phyloP scores from a whole-genome alignment of 1,284 basidiomycete species.

The Cutaneotrichosporon sp. region DNA sequence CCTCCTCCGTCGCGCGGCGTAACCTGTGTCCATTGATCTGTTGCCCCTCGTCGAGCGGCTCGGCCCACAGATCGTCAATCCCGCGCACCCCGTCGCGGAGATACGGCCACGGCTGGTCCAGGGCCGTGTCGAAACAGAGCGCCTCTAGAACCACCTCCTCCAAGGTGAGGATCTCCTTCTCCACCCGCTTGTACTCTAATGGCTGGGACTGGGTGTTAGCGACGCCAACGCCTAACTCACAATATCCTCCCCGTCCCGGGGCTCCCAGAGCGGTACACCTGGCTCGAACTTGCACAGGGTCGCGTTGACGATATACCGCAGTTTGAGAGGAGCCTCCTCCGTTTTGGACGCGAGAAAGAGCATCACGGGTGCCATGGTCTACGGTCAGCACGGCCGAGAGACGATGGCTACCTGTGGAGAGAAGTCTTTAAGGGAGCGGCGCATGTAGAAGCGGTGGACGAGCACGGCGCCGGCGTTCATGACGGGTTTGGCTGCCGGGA shows the following conservation, averaged over 20 bases:
- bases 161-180: conserved; percentile 64
- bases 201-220: conserved; percentile 15
- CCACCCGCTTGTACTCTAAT: conserved; percentile 69
- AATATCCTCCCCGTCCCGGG: conserved; percentile 8
- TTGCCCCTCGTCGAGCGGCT: background rate
- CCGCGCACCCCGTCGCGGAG: conserved; percentile 60
- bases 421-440: conserved; percentile 77
- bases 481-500: conserved; percentile 22
- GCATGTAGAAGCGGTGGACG: conserved; percentile 93
- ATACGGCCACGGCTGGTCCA: conserved; percentile 73
- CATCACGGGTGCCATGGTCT: conserved; percentile 84
- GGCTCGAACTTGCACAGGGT: conserved; percentile 34
- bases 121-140: conserved; percentile 84
- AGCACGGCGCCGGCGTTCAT: conserved; percentile 80
- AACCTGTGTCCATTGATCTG: no score
- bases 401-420: conserved; percentile 45
- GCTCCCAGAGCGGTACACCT: conserved; percentile 23
- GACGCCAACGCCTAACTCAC: background rate
- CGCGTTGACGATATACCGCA: conserved; percentile 38
- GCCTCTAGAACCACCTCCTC: conserved; percentile 83
- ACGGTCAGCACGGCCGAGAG: conserved; percentile 2
- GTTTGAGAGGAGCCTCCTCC: conserved; percentile 38
- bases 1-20: conserved; percentile 18
- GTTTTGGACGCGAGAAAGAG: conserved; percentile 87
- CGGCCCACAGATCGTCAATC: conserved; percentile 17